Conservation (phyloP, 441 rosid genomes). For the Bruguiera hainesii region DNA sequence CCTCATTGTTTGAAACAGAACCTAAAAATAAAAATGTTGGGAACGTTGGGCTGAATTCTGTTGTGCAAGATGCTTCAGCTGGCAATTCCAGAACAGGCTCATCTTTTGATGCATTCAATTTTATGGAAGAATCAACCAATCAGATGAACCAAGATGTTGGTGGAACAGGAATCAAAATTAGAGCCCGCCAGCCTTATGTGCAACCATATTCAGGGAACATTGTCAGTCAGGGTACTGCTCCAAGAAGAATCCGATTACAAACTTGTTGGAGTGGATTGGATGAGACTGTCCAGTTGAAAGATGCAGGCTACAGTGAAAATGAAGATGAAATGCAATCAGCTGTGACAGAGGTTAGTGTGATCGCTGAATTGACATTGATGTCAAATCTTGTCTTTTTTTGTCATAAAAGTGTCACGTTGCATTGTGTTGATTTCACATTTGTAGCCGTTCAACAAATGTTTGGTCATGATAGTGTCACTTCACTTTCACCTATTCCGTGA, state of each 20-base stretch:
- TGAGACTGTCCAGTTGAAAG: slow-evolving; percentile 15
- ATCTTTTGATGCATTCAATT: slow-evolving; percentile 28
- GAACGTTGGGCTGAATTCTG: slow-evolving; percentile 21
- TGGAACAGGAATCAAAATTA: slow-evolving; percentile 50
- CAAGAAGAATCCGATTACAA: slow-evolving; percentile 63
- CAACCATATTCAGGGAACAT: slow-evolving; percentile 26
- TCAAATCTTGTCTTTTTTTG: too few relatives aligned
- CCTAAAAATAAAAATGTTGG: slow-evolving; percentile 20
- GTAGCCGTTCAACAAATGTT: too few relatives aligned
- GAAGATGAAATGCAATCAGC: slow-evolving; percentile 56
- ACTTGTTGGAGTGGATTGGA: slow-evolving; percentile 9
- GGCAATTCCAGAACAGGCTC: slow-evolving; percentile 35
- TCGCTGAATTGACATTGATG: not conserved
- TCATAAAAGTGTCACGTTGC: too few relatives aligned
- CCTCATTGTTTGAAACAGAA: slow-evolving; percentile 25
- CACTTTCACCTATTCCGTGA: not conserved
- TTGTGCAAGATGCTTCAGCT: slow-evolving; percentile 35
- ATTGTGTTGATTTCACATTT: too few relatives aligned
- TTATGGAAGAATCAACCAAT: slow-evolving; percentile 30
- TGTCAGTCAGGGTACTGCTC: slow-evolving; percentile 66
- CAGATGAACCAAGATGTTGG: slow-evolving; percentile 25
- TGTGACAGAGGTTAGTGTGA: slow-evolving; percentile 42
- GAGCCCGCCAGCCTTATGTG: slow-evolving; percentile 43
- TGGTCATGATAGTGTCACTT: not conserved
- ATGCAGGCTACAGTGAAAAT: slow-evolving; percentile 19